Base-by-base conservation (phyloP, 208 protist genomes). In the Leishmania aethiopica region DNA sequence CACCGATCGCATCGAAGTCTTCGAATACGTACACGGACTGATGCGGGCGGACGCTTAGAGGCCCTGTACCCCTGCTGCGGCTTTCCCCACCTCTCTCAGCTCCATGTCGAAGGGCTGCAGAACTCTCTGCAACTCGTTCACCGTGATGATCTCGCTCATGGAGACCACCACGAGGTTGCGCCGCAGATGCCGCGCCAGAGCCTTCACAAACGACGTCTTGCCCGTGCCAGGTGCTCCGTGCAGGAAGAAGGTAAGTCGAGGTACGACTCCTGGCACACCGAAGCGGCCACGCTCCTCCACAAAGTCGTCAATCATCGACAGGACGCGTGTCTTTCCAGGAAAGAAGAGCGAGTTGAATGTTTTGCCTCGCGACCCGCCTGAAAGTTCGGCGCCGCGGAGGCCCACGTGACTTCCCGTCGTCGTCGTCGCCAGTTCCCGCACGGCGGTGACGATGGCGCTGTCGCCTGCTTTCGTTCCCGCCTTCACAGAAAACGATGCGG, bases 221-320 rank as follows among this genome's bases (percentile, higher is more conserved):
- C 94, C 97, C 11, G 98, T 99, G 0, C 98, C 98, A 17, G 98
- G 97, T 35, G 96, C 90, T 10, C 97, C 97, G 89, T 98, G 79
- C 28, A 99, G 80, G 28, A 98, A 92, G 47, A 98, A 86, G 47
- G 88, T 90, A 2, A 98, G 84, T 51, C 92, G 88, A 47, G 94
- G 84, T 42, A 89, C 80, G n/a, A 92, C 88, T 1, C 92, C 93
- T 0, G 92, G 90, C 6, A 95, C 78, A 17, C 83, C 92, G 82
- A 93, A 98, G 75, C 89, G 87, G 10, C 95, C 94, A 7, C 78
- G 85, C 62, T 89, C 86, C 2, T 90, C 75, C 66, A 82, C 66
- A 77, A 98, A 98, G 67, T 96, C 88, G 32, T 89, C 79, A 62
- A 98, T 67, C 55, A 95, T 19, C 19, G 76, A 79, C 47, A 98